These are phyloP conservation scores for Fusarium sororula DNA, from an alignment of 2,329 filamentous ascomycete genomes.

Conservation along the genomic window DNA sequence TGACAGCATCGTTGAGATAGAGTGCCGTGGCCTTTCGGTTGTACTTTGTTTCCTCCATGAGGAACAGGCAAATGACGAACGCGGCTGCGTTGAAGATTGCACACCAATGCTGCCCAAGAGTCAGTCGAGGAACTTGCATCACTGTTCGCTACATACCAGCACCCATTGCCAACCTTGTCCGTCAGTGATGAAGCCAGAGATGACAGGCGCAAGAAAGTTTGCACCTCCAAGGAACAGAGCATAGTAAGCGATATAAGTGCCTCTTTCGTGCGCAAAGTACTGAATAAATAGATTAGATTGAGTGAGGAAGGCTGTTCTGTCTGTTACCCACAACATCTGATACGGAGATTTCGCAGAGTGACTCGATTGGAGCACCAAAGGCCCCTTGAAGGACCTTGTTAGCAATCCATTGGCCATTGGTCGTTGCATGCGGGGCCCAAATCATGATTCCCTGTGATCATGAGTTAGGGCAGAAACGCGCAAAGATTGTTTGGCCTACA, in stretches of 20 bases:
- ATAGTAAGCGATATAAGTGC: not conserved
- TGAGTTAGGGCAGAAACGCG: too few species aligned
- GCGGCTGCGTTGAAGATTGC: not conserved
- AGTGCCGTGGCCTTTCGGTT: not conserved
- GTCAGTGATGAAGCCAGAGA: not conserved
- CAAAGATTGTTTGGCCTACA: not conserved
- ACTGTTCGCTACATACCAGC: not conserved
- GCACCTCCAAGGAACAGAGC: not conserved
- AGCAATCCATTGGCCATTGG: not conserved
- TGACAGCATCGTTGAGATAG: fast-evolving
- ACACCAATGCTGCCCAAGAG: not conserved
- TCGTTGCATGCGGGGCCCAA: not conserved
- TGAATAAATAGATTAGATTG: too few species aligned
- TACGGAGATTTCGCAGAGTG: not conserved
- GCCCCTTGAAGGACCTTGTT: not conserved
- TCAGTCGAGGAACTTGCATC: not conserved
- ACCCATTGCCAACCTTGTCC: not conserved
- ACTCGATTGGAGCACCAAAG: not conserved
- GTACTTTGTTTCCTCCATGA: not conserved
- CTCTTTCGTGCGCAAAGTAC: not conserved
- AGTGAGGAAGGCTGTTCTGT: too few species aligned
- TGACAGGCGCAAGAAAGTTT: not conserved
- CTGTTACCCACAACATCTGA: not conserved
- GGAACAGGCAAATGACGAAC: not conserved
- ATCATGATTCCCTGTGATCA: not conserved